A percentile compares a stretch with the other conserved stretches of the same genome.
These are phyloP conservation scores for Kandelia obovata DNA, from an alignment of 345 rosid species.

Conservation along the genomic window DNA sequence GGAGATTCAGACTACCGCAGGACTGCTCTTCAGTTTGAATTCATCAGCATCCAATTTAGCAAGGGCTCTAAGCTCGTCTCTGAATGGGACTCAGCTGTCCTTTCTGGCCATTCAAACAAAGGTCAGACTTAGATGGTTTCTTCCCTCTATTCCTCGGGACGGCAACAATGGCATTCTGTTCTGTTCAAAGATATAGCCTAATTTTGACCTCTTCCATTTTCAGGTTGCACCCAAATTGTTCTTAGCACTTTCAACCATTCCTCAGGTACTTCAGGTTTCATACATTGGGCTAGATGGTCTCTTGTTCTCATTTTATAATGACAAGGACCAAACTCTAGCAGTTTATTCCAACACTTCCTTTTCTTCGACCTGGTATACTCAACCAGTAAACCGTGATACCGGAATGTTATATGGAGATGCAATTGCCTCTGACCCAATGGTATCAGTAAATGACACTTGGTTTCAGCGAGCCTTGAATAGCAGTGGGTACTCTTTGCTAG, in stretches of 20 bases:
- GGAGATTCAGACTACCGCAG: constrained; percentile 30
- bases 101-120: constrained; percentile 24
- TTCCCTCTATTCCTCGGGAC: not conserved
- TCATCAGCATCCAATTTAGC: constrained; percentile 33
- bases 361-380: constrained; percentile 26
- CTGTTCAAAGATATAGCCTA: too few relatives aligned
- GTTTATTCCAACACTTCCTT: constrained; percentile 32
- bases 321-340: constrained; percentile 19
- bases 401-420: constrained; percentile 38
- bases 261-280: constrained; percentile 24
- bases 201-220: not conserved
- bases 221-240: constrained; percentile 44
- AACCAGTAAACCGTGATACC: constrained; percentile 32
- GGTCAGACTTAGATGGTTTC: constrained; percentile 12
- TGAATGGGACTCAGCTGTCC: constrained; percentile 32
- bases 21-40: constrained; percentile 22
- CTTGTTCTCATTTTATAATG: constrained; percentile 27
- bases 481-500: constrained; percentile 20
- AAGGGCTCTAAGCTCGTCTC: constrained; percentile 26
- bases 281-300: constrained; percentile 37
- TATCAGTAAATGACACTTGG: constrained; percentile 24
- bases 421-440: constrained; percentile 10
- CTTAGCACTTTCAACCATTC: constrained; percentile 31
- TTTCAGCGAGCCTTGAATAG: constrained; percentile 24
- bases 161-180: not conserved